Evolutionary conservation across 2,329 filamentous ascomycete species (phyloP).

Genomic region (Neopestalotiopsis clavispora): DNA sequence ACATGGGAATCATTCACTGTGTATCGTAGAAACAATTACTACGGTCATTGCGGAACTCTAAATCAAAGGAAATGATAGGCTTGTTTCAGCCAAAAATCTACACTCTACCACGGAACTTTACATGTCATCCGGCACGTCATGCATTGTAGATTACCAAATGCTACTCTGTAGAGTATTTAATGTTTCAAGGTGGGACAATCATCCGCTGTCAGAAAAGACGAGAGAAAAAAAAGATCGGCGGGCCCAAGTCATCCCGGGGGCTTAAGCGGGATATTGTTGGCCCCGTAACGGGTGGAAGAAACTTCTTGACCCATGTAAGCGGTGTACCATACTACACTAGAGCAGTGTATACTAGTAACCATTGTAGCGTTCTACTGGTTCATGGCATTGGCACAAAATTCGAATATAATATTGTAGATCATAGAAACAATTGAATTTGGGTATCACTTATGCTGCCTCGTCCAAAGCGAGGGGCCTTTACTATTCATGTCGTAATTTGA

Average conservation of each 20-base stretch:
- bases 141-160: neutral
- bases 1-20: neutral
- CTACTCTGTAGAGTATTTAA: neutral
- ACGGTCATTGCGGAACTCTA: slow-evolving; percentile 2
- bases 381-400: too few relatives aligned
- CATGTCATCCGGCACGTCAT: neutral
- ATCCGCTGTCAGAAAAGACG: neutral
- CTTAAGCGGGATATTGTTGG: neutral
- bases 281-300: neutral
- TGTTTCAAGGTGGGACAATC: neutral
- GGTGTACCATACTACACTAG: too few relatives aligned
- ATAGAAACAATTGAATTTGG: slow-evolving; percentile 26
- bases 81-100: neutral
- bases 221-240: neutral
- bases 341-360: too few relatives aligned
- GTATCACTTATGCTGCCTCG: slow-evolving; percentile 34
- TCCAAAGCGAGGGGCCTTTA: slow-evolving; percentile 18
- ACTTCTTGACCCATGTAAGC: too few relatives aligned
- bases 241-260: neutral
- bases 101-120: neutral
- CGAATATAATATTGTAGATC: too few relatives aligned
- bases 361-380: too few relatives aligned
- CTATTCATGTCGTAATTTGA: slow-evolving; percentile 24
- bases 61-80: neutral
- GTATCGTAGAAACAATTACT: neutral